Evolutionary conservation across 176 grass and related monocot genomes (phyloP), one percentile per base, ranked within the genome.

Genomic region (Tillandsia leiboldiana): DNA sequence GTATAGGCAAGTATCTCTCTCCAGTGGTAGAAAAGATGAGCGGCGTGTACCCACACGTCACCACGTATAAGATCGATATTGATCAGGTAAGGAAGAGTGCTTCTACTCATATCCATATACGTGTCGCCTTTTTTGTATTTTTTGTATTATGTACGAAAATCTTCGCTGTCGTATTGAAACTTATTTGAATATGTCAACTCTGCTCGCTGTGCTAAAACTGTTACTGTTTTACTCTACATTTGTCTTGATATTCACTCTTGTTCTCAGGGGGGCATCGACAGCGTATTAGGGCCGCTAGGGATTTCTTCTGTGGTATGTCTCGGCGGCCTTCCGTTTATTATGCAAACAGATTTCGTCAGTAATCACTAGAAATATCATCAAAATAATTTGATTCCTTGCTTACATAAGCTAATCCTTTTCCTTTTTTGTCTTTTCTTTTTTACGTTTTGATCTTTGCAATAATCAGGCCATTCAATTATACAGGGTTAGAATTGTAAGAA

Each of bases 291-390:
- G 33, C 69, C 74, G 49, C 67, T 85, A n/a, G 64, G 72, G 51
- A 80, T 85, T 72, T 80, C 15, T 63, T 85, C 83, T 17, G 83
- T 85, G 77, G 83, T 85, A 85, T 67, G 77, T 54, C 2, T 49
- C 14, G 26, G 56, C 8, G 11, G 50, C 4, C 22, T 14, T 65
- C 3, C 51, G 14, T 23, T 2, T 11, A 51, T 8, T 50, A n/a
- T 20, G 20, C 17, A 50, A 42, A 26, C 7, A 23, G 49, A 14
- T 23, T 13, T 11, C 12, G 18, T 0, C 8, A 23, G n/a, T 61
- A 8, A 49, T 17, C 6, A 49, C 10, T 20, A 18, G 9, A 11
- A 7, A 9, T 57, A 28, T 33, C 11, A 10, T 3, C 10, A 53
- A 8, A 57, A 28, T 26, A 56, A 56, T 10, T 54, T 10, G 22